Evolutionary conservation across 2,329 filamentous ascomycete genomes (phyloP).

Genomic region (Zymoseptoria pseudotritici): DNA sequence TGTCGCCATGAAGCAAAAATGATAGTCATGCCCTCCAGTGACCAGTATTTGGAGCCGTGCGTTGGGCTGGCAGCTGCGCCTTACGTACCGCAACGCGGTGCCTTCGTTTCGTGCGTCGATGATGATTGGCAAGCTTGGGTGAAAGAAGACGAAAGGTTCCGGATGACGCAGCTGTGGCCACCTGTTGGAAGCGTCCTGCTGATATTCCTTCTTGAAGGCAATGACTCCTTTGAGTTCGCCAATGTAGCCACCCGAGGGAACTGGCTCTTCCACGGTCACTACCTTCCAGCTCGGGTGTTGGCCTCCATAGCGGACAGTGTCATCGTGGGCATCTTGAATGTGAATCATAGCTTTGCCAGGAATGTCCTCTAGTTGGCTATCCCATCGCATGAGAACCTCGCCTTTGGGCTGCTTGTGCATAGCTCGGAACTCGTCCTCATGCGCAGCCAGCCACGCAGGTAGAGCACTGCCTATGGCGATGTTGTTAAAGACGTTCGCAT

Average conservation of each 20-base stretch:
- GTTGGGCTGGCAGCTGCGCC: conserved; percentile 86
- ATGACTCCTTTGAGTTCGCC: conserved; percentile 62
- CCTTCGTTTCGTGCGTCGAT: conserved; percentile 88
- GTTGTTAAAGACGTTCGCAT: conserved; percentile 71
- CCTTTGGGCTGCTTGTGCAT: conserved; percentile 45
- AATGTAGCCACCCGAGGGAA: conserved; percentile 49
- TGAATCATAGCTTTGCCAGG: conserved; percentile 45
- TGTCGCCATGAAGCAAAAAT: conserved; percentile 87
- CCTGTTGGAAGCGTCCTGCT: conserved; percentile 38
- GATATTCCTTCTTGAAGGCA: conserved; percentile 42
- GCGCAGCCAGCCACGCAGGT: conserved; percentile 70
- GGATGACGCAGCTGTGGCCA: conserved; percentile 44
- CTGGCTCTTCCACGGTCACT: conserved; percentile 48
- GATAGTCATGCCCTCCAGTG: conserved; percentile 68
- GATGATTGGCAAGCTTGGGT: conserved; percentile 79
- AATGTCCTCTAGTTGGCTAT: conserved; percentile 47
- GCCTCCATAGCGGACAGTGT: conserved; percentile 44
- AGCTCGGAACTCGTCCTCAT: conserved; percentile 42
- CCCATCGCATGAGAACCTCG: conserved; percentile 63
- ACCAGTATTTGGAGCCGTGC: conserved; percentile 81
- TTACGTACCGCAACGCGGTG: conserved; percentile 77
- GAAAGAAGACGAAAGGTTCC: conserved; percentile 56
- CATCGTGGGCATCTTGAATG: conserved; percentile 47
- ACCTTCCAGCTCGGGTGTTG: conserved; percentile 63
- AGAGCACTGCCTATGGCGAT: conserved; percentile 68